Evolutionary conservation across 345 rosid genomes (phyloP), one percentile per base, ranked within the genome.

Genomic region (Populus davidiana): DNA sequence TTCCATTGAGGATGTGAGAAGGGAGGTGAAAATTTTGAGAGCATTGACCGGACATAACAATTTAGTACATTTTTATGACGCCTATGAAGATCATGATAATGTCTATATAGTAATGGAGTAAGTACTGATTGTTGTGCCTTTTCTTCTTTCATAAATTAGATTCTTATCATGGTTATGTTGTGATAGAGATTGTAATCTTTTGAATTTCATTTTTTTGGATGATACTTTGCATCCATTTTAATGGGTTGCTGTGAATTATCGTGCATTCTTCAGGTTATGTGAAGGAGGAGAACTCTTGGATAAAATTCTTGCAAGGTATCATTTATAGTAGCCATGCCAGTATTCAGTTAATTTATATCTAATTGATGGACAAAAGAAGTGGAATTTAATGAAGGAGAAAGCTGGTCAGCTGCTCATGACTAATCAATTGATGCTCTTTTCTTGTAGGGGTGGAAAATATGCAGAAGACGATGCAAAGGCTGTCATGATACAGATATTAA

Each of bases 271-370:
- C 86, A 96, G 99, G 87, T 80, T 93, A 78, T 96, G 99, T 81
- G 97, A 91, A 89, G 99, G 99, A 72, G 99, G 99, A 64, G 99
- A 96, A 84, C 98, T 96, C 67, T 78, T 96, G 75, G 99, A 96
- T 86, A 93, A 95, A 86, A 96, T 96, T 82, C 98, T 96, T 80
- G 87, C 98, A n/a, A 96, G 99, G 99, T 93, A 85, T 18, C 74
- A 29, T 7, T 75, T 75, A 29, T 75, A 20, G 13, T 59, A 59
- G 70, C 39, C 29, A 23, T 7, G 12, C 56, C 21, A 14, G 9
- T 50, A 11, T 23, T 36, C 71, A 31, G 35, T 33, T 72, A 5
- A 59, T 21, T 36, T 25, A 18, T 27, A 43, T 27, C 20, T 33
- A 18, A 27, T 43, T 36, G 70, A 79, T 56, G 73, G 73, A 59